A percentile compares a stretch with the other conserved stretches of the same genome.
These are phyloP conservation scores for Pichia ethanolica DNA, from an alignment of 805 yeast genomes.

Conservation along the genomic window DNA sequence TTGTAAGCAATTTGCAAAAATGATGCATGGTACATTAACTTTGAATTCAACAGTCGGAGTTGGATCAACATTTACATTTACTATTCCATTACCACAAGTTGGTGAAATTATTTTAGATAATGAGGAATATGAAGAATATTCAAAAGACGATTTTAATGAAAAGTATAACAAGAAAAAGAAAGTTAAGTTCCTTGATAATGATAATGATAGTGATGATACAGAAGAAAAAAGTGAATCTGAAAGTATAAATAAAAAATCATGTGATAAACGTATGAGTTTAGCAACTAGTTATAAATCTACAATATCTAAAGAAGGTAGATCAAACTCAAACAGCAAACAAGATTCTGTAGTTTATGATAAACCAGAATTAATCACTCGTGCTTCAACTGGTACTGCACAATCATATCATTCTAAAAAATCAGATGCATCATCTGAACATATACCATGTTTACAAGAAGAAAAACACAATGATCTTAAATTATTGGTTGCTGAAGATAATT, in stretches of 20 bases:
- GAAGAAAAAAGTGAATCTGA: constrained; percentile 1
- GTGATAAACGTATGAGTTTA: constrained; percentile 3
- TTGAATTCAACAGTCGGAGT: constrained; percentile 67
- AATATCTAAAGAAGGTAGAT: not conserved
- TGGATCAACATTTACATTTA: constrained; percentile 80
- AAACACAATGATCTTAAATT: constrained; percentile 32
- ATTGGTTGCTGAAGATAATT: constrained; percentile 89
- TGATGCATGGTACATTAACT: constrained; percentile 79
- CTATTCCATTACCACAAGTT: constrained; percentile 65
- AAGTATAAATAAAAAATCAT: not conserved
- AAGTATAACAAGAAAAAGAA: constrained; percentile 38
- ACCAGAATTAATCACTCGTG: constrained; percentile 37
- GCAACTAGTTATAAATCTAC: constrained; percentile 10
- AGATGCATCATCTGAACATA: constrained; percentile 15
- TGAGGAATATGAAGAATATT: constrained; percentile 31
- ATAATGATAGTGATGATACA: constrained; percentile 2
- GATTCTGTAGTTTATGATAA: constrained; percentile 25
- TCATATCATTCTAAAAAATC: constrained; percentile 23
- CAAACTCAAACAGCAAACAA: not conserved
- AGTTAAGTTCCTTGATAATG: constrained; percentile 32
- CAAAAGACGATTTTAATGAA: constrained; percentile 64
- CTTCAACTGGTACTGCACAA: constrained; percentile 47
- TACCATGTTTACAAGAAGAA: not conserved
- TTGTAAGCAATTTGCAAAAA: constrained; percentile 80
- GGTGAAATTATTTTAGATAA: constrained; percentile 39